phyloP scores from a whole-genome alignment of 345 rosid species.

The Euphorbia peplus region DNA sequence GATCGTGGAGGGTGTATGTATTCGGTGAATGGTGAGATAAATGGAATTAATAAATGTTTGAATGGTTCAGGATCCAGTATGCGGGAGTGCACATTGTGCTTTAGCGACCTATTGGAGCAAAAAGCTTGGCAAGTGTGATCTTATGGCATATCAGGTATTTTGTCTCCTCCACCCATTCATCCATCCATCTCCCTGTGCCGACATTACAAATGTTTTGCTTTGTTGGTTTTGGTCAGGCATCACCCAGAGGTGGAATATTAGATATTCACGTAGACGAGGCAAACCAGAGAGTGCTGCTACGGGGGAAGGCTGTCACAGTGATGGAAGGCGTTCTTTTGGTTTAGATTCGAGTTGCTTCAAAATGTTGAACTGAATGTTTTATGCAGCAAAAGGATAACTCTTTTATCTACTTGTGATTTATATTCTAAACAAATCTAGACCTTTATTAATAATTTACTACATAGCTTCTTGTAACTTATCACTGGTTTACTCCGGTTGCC shows the following conservation, averaged over 20 bases:
- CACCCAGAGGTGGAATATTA: slow-evolving; percentile 59
- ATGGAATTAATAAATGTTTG: neutral
- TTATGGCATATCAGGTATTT: slow-evolving; percentile 43
- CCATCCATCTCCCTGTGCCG: no score
- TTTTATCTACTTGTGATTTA: no score
- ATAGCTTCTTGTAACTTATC: no score
- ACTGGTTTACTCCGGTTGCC: no score
- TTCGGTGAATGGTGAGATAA: neutral
- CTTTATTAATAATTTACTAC: no score
- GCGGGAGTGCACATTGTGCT: slow-evolving; percentile 81
- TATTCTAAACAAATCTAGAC: no score
- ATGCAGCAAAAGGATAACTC: no score
- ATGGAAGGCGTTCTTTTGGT: slow-evolving; percentile 69
- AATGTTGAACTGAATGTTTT: no score
- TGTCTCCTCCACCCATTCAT: no score
- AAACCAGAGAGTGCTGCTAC: slow-evolving; percentile 55
- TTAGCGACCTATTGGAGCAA: slow-evolving; percentile 68
- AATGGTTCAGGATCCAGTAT: slow-evolving; percentile 66
- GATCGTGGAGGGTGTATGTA: neutral
- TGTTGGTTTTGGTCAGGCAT: no score
- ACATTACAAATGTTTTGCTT: no score
- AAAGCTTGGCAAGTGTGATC: slow-evolving; percentile 58
- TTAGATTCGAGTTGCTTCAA: no score
- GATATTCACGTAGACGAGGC: slow-evolving; percentile 46
- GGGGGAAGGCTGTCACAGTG: slow-evolving; percentile 62